Base-by-base conservation (phyloP, 768 basidiomycete genomes). In the Auricularia heimuer region DNA sequence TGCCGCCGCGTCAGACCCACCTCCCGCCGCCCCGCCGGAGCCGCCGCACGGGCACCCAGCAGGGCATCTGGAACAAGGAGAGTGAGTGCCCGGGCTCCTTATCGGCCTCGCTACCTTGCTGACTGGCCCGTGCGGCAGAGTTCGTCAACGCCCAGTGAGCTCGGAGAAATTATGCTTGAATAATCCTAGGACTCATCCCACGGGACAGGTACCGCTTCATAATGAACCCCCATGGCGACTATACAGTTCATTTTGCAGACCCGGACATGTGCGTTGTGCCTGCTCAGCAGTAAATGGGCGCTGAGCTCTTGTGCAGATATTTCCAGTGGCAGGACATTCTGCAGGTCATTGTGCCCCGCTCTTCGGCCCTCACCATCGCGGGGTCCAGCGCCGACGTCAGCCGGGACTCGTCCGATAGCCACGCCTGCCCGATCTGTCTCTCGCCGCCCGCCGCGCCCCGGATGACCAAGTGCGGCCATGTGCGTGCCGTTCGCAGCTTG, bases 401-500 rank as follows among this genome's bases (percentile, higher is more conserved):
- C 68, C 66, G 69, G 66, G 72, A 73, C 18, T 78, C 77, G 68
- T 82, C 81, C 21, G 88, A 86, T 70, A 87, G 85, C 33, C 80
- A 84, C 33, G 85, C 82, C 29, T 99, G 97, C 76, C 97, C 97
- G 3, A 98, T 99, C 67, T 99, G 97, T 76, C 81, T 99, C 51
- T 92, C 92, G 51, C 85, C 91, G 51, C 96, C 94, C 3, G 84
- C 86, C 51, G 92, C 92, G 35, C 90, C 94, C 16, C 82, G 95
- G 62, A 94, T 94, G 88, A 98, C 95, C 29, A 96, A 93, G 79
- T 98, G 95, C 70, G 96, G 95, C 61, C 97, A 99, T 83, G 94
- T 96, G 70, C 77, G 92, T 87, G 24, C 66, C 54, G 45, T 61
- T 58, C n/a, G 8, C 44, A 51, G 29, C 21, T 62, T 29, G 29